Base-by-base conservation (phyloP, 257 asterid species). In the Prunella vulgaris region DNA sequence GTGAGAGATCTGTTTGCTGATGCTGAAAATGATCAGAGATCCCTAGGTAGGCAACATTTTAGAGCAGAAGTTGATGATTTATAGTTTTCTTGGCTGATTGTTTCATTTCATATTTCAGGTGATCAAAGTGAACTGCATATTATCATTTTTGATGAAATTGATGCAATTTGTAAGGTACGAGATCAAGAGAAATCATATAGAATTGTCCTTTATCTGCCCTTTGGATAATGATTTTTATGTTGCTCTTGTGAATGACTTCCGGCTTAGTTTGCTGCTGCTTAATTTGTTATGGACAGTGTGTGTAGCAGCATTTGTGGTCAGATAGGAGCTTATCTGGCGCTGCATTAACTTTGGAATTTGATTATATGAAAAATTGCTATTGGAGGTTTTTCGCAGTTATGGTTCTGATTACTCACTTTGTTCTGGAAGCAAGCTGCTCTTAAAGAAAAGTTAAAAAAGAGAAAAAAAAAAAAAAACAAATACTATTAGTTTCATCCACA, bases 1-100 rank as follows among this genome's bases (percentile, higher is more conserved):
- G 96, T 94, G 56, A 84, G 99, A 42, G 99, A 94, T 80, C 84
- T 94, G 70, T 94, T 94, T 86, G 98, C 99, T 64, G 99, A 94
- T 85, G 99, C 99, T 68, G 99, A 94, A 86, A 73, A 87, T 10
- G 99, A 94, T 66, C 99, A 94, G 67, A 91, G 92, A 85, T 84
- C 90, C 74, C 71, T 79, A 81, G 99, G 99, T 91, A 70, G 33
- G 76, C 60, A 40, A 32, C 32, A 78, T 64, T 54, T 80, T 48
- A 38, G 64, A 66, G 74, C 62, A 38, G 54, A 27, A 62, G 21
- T 65, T 58, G 10, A 12, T 65, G 3, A 7, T 64, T 58, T 65
- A 3, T 15, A 33, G 48, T 44, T 69, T 70, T 81, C 66, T 59
- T 13, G 49, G 56, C 71, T 82, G 56, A 78, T 28, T 38, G 20